phyloP scores from a whole-genome alignment of 1,284 basidiomycete genomes.

The Microbotryum violaceum region DNA sequence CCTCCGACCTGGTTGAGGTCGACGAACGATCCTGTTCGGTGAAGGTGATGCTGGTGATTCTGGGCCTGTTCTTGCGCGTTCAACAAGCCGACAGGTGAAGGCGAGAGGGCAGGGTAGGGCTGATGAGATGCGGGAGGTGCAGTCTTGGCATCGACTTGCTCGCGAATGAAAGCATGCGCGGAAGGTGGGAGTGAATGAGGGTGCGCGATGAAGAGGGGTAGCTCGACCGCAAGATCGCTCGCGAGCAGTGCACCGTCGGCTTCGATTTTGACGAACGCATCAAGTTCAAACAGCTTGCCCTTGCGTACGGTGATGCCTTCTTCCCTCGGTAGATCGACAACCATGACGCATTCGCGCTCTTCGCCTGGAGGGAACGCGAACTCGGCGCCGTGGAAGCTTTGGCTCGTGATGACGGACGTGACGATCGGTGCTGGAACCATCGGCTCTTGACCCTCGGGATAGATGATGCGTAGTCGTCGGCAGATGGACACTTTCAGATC shows the following conservation, averaged over 20 bases:
- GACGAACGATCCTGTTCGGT: background rate
- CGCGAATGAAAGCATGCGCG: slow-evolving; percentile 18
- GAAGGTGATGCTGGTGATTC: too few relatives aligned
- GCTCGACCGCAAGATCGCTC: slow-evolving; percentile 34
- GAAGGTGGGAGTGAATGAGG: slow-evolving; percentile 33
- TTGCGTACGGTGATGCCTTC: slow-evolving; percentile 31
- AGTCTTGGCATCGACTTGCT: background rate
- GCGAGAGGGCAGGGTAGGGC: background rate
- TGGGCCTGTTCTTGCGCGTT: too few relatives aligned
- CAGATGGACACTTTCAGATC: slow-evolving; percentile 32
- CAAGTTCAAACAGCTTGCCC: slow-evolving; percentile 34
- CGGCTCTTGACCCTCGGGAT: slow-evolving; percentile 9
- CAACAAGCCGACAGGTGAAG: background rate
- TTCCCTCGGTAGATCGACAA: slow-evolving; percentile 19
- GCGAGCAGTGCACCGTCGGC: slow-evolving; percentile 33
- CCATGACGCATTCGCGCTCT: slow-evolving; percentile 13
- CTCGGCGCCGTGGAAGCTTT: slow-evolving; percentile 29
- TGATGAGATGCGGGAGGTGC: background rate
- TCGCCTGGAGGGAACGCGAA: slow-evolving; percentile 32
- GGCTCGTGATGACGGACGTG: slow-evolving; percentile 21
- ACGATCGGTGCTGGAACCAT: slow-evolving; percentile 19
- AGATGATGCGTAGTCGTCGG: slow-evolving; percentile 30
- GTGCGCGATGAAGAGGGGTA: slow-evolving; percentile 36
- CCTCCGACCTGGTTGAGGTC: background rate
- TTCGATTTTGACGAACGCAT: slow-evolving; percentile 29